Percentiles rank a stretch among this genome's conserved stretches.
phyloP scores from a whole-genome alignment of 768 basidiomycete species.

The Punctularia strigosozonata region DNA sequence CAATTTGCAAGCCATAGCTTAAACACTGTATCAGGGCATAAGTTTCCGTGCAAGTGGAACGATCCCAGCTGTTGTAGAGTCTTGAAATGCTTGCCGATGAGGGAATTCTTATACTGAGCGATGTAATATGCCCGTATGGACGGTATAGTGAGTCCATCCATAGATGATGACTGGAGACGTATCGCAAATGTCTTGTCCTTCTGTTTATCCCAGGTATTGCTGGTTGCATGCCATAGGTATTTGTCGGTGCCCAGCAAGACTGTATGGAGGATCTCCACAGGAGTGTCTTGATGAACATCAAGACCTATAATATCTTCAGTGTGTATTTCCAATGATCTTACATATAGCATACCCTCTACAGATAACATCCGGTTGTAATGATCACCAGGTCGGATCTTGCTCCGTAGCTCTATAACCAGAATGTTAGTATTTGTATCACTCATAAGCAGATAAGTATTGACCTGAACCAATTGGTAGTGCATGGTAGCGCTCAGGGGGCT shows the following conservation, averaged over 20 bases:
- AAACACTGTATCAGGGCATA: not conserved
- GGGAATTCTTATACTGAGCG: slow-evolving; percentile 18
- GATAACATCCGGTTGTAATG: not conserved
- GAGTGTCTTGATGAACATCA: slow-evolving; percentile 27
- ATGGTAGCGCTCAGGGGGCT: not conserved
- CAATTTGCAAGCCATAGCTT: slow-evolving; percentile 9
- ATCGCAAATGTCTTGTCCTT: slow-evolving; percentile 12
- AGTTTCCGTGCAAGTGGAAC: slow-evolving; percentile 1
- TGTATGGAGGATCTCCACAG: slow-evolving; percentile 29
- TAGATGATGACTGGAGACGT: slow-evolving; percentile 13
- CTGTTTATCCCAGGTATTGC: slow-evolving; percentile 11
- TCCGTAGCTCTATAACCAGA: not conserved
- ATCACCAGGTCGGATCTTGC: not conserved
- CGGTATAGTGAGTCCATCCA: slow-evolving; percentile 15
- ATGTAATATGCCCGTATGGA: slow-evolving; percentile 16
- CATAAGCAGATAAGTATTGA: not conserved
- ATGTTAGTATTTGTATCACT: not conserved
- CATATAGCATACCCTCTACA: too few species aligned
- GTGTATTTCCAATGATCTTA: too few species aligned
- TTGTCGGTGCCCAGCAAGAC: slow-evolving; percentile 31
- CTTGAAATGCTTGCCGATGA: slow-evolving; percentile 25
- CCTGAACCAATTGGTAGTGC: not conserved
- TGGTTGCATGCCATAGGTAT: slow-evolving; percentile 20
- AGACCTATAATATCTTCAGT: too few species aligned
- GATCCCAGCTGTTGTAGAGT: slow-evolving; percentile 10